These are phyloP conservation scores for Dictyostelium gargantuum DNA, from an alignment of 208 protist genomes.

Conservation along the genomic window DNA sequence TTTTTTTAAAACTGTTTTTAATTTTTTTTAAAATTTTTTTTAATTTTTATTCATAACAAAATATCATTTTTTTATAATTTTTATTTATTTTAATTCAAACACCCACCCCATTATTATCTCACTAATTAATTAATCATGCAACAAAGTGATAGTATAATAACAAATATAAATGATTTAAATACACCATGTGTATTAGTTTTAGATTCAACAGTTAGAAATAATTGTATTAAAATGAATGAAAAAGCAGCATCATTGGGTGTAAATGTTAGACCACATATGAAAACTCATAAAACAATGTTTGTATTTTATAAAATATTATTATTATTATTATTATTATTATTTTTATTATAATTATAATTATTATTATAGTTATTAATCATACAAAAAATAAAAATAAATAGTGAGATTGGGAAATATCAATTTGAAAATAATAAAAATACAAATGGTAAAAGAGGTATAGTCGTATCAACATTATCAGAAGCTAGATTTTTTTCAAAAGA, in stretches of 20 bases:
- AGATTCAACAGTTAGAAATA: slow-evolving; percentile 31
- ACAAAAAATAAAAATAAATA: neutral
- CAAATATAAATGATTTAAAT: neutral
- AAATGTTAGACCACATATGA: slow-evolving; percentile 57
- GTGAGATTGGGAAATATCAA: slow-evolving; percentile 61
- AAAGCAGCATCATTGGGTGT: slow-evolving; percentile 17
- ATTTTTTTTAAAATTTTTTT: too few species aligned
- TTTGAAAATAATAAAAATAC: neutral
- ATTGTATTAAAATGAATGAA: slow-evolving; percentile 50
- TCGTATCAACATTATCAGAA: slow-evolving; percentile 47
- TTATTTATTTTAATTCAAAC: too few species aligned
- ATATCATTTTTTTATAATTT: too few species aligned
- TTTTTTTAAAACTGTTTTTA: too few species aligned
- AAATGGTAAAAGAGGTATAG: neutral
- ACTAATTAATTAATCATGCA: too few species aligned
- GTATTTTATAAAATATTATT: neutral
- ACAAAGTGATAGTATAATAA: too few species aligned
- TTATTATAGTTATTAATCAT: too few species aligned
- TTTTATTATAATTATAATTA: neutral
- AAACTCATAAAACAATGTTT: slow-evolving; percentile 58
- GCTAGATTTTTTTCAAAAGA: slow-evolving; percentile 20
- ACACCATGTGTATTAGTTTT: slow-evolving; percentile 39
- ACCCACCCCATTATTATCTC: too few species aligned
- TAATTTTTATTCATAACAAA: too few species aligned
- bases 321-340: neutral